Evolutionary conservation across 805 yeast genomes (phyloP), one percentile per base, ranked within the genome.

Genomic region (Naumovozyma dairenensis): DNA sequence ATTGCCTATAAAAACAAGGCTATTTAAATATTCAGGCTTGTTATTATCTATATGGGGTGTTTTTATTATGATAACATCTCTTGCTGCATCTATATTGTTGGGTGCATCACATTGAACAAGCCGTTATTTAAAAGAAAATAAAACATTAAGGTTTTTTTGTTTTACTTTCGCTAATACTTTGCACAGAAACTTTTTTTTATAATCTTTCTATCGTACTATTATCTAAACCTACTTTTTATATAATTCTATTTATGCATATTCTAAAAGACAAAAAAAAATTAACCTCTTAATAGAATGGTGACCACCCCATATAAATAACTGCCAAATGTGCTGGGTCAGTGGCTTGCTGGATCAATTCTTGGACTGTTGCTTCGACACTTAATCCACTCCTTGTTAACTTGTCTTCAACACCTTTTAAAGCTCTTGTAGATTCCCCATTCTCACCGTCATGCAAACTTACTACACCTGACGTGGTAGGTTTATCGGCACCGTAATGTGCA

Each of bases 251-350:
- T 7, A 13, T 15, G 8, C n/a, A 15, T 16, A 26, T 19, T 29
- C 25, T 17, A 29, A 29, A 16, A 19, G 12, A 28, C 13, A 28
- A 5, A 4, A 28, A 18, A 15, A 20, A 7, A 20, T 7, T 20
- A 20, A 20, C 10, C 7, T 20, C 10, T 48, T 42, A 80, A 43
- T 71, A 74, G 48, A 80, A 82, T 15, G 92, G 86, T 26, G 81
- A 67, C 96, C 93, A 80, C 2, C 96, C 96, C 51, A 74, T 67
- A 52, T 75, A 92, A 4, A 92, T 73, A 17, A 78, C 55, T 0
- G 92, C 80, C 31, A 92, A 60, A 44, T 85, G 84, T 4, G 65
- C 59, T 4, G 67, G 64, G 49, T 74, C 78, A 0, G 77, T 66
- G 0, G 98, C 96, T 38, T 80, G 81, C 28, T 73, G 74, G 5